These are phyloP conservation scores for Pseudogymnoascus verrucosus DNA, from an alignment of 2,329 filamentous ascomycete species.

Conservation along the genomic window DNA sequence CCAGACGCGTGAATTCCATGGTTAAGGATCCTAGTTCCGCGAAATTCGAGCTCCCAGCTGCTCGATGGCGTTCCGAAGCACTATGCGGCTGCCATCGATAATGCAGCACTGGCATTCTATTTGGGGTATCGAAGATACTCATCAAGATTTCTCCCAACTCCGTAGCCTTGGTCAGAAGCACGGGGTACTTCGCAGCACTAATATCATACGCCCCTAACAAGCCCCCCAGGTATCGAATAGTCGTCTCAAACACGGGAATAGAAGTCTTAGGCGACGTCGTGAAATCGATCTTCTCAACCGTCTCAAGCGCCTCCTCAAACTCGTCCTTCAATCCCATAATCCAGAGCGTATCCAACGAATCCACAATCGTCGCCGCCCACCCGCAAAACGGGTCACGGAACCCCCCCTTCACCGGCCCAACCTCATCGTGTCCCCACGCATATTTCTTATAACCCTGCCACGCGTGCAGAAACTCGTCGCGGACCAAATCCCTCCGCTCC, in stretches of 20 bases:
- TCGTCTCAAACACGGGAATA: constrained; percentile 33
- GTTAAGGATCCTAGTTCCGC: constrained; percentile 59
- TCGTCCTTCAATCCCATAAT: constrained; percentile 75
- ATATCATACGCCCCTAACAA: constrained; percentile 31
- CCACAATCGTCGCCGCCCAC: constrained; percentile 83
- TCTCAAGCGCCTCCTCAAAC: constrained; percentile 67
- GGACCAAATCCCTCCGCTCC: constrained; percentile 58
- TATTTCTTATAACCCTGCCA: constrained; percentile 76
- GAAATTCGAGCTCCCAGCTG: constrained; percentile 45
- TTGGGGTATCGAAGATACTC: constrained; percentile 43
- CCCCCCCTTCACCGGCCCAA: constrained; percentile 60
- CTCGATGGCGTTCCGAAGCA: constrained; percentile 55
- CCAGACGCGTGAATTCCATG: constrained; percentile 82
- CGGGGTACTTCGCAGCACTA: constrained; percentile 22
- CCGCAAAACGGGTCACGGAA: constrained; percentile 79
- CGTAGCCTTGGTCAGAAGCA: constrained; percentile 26
- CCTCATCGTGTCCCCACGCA: constrained; percentile 82
- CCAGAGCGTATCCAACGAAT: constrained; percentile 76
- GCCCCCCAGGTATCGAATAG: constrained; percentile 32
- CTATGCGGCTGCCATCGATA: constrained; percentile 51
- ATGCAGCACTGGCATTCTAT: constrained; percentile 36
- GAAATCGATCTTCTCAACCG: constrained; percentile 71
- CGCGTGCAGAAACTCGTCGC: constrained; percentile 60
- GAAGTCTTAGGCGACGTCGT: constrained; percentile 45
- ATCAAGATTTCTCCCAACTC: constrained; percentile 28